These are phyloP conservation scores for Mortierella sp. DNA, from an alignment of 371 early-diverging fungal genomes.

Conservation along the genomic window DNA sequence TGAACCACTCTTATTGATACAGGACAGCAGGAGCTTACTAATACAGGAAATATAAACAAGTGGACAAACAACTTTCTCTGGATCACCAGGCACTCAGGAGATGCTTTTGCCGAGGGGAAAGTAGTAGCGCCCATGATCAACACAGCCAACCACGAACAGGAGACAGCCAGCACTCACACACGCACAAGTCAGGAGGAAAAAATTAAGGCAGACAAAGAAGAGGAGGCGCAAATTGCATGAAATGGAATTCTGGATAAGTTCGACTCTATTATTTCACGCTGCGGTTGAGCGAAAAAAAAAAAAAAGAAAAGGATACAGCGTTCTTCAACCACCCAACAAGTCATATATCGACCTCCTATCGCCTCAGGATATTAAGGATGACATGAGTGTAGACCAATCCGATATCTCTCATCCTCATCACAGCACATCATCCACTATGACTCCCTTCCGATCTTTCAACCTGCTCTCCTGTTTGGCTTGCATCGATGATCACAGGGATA, in stretches of 20 bases:
- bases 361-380: neutral
- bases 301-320: neutral
- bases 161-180: neutral
- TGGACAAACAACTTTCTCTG: neutral
- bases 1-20: neutral
- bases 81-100: neutral
- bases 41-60: neutral
- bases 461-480: neutral
- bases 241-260: constrained; percentile 6
- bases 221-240: neutral
- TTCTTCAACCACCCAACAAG: neutral
- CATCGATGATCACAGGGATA: constrained; percentile 1
- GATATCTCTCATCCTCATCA: neutral
- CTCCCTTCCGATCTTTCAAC: neutral
- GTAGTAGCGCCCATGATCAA: neutral
- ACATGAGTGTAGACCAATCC: neutral
- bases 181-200: neutral
- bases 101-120: neutral
- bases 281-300: constrained; percentile 2
- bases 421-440: neutral
- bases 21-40: neutral
- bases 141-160: neutral
- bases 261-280: neutral
- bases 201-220: neutral
- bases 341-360: neutral